phyloP scores from a whole-genome alignment of 257 asterid genomes.

The Penstemon barbatus region DNA sequence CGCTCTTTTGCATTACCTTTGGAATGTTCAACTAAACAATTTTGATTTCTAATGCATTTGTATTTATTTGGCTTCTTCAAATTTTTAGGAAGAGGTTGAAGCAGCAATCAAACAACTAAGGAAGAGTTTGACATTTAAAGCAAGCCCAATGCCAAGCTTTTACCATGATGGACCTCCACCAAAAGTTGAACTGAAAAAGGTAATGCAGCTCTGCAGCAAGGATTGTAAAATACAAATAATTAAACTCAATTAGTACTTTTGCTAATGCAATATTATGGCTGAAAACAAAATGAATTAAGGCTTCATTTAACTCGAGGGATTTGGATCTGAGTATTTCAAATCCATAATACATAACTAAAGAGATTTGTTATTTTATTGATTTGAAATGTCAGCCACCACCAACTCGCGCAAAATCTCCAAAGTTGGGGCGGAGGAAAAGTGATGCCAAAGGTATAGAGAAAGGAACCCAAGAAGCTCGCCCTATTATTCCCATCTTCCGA shows the following conservation, averaged over 20 bases:
- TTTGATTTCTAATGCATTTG: neutral
- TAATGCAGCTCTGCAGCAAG: slow-evolving; percentile 17
- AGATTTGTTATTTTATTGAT: slow-evolving; percentile 20
- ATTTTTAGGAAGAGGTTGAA: slow-evolving; percentile 69
- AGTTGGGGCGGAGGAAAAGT: slow-evolving; percentile 64
- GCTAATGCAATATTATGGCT: slow-evolving; percentile 11
- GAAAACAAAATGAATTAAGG: neutral
- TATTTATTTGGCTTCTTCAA: slow-evolving; percentile 1
- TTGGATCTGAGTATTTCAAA: slow-evolving; percentile 6
- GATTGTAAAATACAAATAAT: neutral
- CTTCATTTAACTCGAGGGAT: neutral
- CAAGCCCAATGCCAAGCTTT: slow-evolving; percentile 93
- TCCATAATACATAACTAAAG: too few species aligned
- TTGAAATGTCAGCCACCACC: slow-evolving; percentile 56
- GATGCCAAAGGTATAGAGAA: slow-evolving; percentile 39
- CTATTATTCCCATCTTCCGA: slow-evolving; percentile 39
- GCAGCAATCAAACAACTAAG: slow-evolving; percentile 77
- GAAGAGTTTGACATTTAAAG: slow-evolving; percentile 72
- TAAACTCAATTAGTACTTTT: neutral
- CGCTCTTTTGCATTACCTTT: neutral
- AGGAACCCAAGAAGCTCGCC: slow-evolving; percentile 34
- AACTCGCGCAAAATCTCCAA: slow-evolving; percentile 82
- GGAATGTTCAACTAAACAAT: neutral
- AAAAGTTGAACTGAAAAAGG: slow-evolving; percentile 79
- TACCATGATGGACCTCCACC: slow-evolving; percentile 88